phyloP scores from a whole-genome alignment of 1,284 basidiomycete genomes.

The Malassezia sympodialis region DNA sequence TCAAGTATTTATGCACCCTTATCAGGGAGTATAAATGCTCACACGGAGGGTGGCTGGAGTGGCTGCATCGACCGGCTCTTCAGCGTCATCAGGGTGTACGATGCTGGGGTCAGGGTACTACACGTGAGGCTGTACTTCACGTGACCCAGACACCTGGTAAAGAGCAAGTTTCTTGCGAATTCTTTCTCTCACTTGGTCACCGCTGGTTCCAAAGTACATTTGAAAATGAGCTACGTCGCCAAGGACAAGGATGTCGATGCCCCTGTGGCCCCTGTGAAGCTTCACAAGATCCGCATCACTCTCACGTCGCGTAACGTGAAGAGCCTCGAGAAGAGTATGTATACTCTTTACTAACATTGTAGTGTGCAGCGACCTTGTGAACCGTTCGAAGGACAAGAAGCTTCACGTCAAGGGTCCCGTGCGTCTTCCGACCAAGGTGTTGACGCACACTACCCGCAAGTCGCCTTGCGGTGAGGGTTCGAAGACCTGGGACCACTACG shows the following conservation, averaged over 20 bases:
- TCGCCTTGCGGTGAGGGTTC: constrained; percentile 77
- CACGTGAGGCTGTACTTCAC: constrained; percentile 2
- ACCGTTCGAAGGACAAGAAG: constrained; percentile 99
- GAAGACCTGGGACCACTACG: constrained; percentile 99
- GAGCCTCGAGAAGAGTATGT: constrained; percentile 81
- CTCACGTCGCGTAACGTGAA: constrained; percentile 94
- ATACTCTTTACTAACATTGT: not conserved
- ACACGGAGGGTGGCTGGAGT: too few species aligned
- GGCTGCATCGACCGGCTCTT: too few species aligned
- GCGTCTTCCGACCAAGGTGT: constrained; percentile 94
- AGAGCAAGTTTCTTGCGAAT: not conserved
- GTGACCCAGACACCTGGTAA: not conserved
- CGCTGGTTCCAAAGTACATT: constrained; percentile 50
- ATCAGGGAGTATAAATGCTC: too few species aligned
- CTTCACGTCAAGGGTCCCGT: constrained; percentile 98
- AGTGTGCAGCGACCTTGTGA: constrained; percentile 79
- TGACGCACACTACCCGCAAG: constrained; percentile 89
- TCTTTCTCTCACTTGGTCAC: constrained; percentile 48
- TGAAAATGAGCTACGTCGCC: constrained; percentile 97
- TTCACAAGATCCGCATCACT: constrained; percentile 99
- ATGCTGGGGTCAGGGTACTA: not conserved
- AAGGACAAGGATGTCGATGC: constrained; percentile 73
- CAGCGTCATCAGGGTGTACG: not conserved
- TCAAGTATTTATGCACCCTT: too few species aligned
- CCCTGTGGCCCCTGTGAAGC: constrained; percentile 73